Evolutionary conservation across 2,329 filamentous ascomycete genomes (phyloP), one percentile per base, ranked within the genome.

Genomic region (Cordyceps cicadae): DNA sequence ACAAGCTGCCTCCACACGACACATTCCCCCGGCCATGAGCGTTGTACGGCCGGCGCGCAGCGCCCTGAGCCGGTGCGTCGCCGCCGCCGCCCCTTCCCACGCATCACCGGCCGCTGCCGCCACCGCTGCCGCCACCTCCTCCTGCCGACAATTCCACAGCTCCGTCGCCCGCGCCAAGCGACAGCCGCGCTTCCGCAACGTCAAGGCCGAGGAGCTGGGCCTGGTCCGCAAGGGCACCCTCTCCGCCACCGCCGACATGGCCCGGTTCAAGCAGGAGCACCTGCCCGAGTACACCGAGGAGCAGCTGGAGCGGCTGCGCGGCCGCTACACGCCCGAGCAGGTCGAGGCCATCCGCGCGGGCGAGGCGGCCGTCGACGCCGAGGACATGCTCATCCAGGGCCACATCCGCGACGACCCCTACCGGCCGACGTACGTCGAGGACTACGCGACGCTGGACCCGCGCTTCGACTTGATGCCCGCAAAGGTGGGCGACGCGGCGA

Each of bases 241-340:
- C 29, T 29, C 39, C 14, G 39, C 14, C 15, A 15, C 76, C 41
- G 72, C 74, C 59, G 39, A 32, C 17, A 67, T 83, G 64, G 69
- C 75, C 24, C 67, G 76, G 65, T 82, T 76, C 67, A 72, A 75
- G 60, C 69, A 76, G 63, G 69, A 81, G 48, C 71, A 75, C 49
- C 86, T 86, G 68, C 80, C 85, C 64, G 78, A 82, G 15, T 94
- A 92, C 76, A 85, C 84, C 15, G 75, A 80, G 46, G 80, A 86
- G 64, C 87, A 94, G 70, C 82, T 84, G 69, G 79, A 80, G 62
- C 69, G 75, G 21, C 79, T 96, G 62, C 74, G 75, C 62, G 76
- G 84, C 69, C 83, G 82, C 67, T 97, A 96, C 78, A 89, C 90
- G 0, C 81, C 87, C 17, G 85, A 88, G 71, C 93, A 97, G 77